Evolutionary conservation across 1,284 basidiomycete species (phyloP), one percentile per base, ranked within the genome.

Genomic region (Gomphus bonarii): DNA sequence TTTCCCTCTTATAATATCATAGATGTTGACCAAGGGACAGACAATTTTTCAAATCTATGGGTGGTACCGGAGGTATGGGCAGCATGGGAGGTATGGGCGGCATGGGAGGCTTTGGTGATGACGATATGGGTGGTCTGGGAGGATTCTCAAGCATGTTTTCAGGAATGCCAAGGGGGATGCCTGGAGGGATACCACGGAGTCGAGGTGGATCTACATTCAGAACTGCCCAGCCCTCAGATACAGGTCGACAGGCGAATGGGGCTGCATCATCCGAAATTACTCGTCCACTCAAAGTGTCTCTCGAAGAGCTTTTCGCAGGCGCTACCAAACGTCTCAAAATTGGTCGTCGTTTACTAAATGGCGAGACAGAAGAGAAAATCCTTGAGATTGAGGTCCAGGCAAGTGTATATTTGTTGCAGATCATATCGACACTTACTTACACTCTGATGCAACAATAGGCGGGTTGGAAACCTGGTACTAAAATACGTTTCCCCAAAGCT

Each of bases 261-360:
- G 35, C 62, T 61, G 43, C 58, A 43, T 67, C 69, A 60, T 75
- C 31, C 11, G 92, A 93, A 71, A 85, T 93, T 67, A 83, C 79
- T 28, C 85, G 86, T 59, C 92, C 92, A 0, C 81, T 98, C 59
- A 91, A 91, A 61, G 75, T 97, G 31, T 82, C 93, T 0, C 78
- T 99, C 6, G 84, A 93, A 65, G 95, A 99, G 52, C 80, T 99
- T n/a, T 95, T 91, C 73, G 78, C 75, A 49, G 97, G 97, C 33
- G 77, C 85, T 1, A 87, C 85, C 30, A 99, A 98, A 71, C 89
- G 85, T 63, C 80, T 99, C 59, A 95, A 94, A 70, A 82, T 99
- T 59, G 85, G 85, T 3, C 82, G 94, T 55, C 81, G 81, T 63
- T 71, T 88, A 56, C 70, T 84, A 28, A 77, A 79, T 58, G 93